Percentiles rank a stretch among this genome's conserved stretches.
Evolutionary conservation across 345 rosid genomes (phyloP).

Genomic region (Salix koriyanagi): DNA sequence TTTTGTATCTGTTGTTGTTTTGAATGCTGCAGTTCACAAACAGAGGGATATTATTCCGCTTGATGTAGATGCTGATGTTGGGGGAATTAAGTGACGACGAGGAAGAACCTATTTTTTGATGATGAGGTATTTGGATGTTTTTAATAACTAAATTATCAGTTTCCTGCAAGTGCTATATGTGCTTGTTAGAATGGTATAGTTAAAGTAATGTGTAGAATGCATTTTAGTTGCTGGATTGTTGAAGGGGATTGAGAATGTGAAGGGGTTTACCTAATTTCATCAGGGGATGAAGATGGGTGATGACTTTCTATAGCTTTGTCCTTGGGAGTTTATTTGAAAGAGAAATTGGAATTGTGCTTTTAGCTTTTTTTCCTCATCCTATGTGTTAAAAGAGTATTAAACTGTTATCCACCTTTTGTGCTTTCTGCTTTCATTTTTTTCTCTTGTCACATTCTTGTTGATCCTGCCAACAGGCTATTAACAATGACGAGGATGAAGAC

Average conservation of each 20-base stretch:
- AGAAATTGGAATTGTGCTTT: no score
- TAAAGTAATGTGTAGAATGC: neutral
- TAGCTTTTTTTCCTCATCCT: neutral
- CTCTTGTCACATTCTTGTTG: no score
- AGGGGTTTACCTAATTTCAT: no score
- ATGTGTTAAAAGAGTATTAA: neutral
- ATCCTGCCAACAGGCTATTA: slow-evolving; percentile 15
- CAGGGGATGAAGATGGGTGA: no score
- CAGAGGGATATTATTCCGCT: slow-evolving; percentile 77
- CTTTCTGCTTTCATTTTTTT: neutral
- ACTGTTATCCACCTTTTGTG: neutral
- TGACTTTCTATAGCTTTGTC: no score
- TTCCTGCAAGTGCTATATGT: neutral
- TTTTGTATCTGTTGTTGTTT: neutral
- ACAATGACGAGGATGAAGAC: slow-evolving; percentile 11
- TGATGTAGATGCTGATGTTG: slow-evolving; percentile 50
- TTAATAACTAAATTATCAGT: neutral
- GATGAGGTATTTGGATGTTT: slow-evolving; percentile 16
- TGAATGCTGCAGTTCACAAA: slow-evolving; percentile 61
- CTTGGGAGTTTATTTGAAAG: no score
- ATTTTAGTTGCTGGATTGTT: neutral
- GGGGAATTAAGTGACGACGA: slow-evolving; percentile 64
- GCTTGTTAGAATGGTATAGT: neutral
- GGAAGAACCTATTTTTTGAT: slow-evolving; percentile 65
- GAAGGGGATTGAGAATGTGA: no score